Evolutionary conservation across 73 alveolate genomes (phyloP).

Genomic region (Paramecium sonneborni): DNA sequence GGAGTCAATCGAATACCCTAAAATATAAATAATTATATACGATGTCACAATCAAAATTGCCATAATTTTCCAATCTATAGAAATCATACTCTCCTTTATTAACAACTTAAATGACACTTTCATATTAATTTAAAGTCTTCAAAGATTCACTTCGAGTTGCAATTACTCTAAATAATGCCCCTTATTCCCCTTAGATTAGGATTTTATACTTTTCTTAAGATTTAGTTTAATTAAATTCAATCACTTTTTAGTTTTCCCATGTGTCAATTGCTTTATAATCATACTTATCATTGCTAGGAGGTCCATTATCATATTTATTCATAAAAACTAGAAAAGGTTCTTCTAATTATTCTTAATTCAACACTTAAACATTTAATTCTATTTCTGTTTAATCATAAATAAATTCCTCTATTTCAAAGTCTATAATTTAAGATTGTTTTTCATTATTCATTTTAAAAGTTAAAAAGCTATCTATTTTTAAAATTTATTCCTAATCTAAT

Average conservation of each 20-base stretch:
- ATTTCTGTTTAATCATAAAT: background rate
- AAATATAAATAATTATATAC: background rate
- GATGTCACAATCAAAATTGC: background rate
- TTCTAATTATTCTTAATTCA: background rate
- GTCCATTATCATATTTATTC: background rate
- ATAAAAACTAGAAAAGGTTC: background rate
- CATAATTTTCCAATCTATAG: background rate
- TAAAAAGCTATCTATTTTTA: background rate
- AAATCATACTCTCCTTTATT: background rate
- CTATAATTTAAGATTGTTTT: background rate
- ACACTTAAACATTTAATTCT: background rate
- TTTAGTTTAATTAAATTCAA: background rate
- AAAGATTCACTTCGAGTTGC: background rate
- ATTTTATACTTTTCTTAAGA: background rate
- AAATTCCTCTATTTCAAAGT: background rate
- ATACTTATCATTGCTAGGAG: background rate
- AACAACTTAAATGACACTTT: background rate
- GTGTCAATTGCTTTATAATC: background rate
- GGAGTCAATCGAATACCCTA: background rate
- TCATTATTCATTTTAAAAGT: background rate
- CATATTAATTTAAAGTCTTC: background rate
- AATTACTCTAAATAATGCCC: background rate
- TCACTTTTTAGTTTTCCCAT: background rate
- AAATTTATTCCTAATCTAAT: background rate
- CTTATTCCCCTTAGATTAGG: background rate